These are phyloP conservation scores for Penicillium alfredii DNA, from an alignment of 495 filamentous ascomycete species.

Conservation along the genomic window DNA sequence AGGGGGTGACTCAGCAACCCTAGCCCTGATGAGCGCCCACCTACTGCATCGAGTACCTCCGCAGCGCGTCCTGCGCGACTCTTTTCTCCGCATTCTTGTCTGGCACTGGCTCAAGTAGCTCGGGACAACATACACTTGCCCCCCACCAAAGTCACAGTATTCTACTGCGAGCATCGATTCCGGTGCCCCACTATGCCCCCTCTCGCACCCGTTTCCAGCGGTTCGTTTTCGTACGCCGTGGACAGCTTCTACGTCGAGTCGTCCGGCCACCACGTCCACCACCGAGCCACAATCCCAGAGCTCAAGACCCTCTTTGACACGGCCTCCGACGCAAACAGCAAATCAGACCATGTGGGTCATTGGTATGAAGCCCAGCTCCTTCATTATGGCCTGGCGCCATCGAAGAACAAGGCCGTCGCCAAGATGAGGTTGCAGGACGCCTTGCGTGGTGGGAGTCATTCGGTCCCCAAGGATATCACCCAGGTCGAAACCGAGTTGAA, in stretches of 20 bases:
- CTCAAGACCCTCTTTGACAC: constrained; percentile 41
- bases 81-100: no score
- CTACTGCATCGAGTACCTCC: not conserved
- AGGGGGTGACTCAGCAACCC: constrained; percentile 6
- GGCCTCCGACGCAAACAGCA: constrained; percentile 9
- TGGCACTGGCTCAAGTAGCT: not conserved
- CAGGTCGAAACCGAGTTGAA: constrained; percentile 47
- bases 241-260: not conserved
- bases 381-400: constrained; percentile 50
- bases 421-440: constrained; percentile 51
- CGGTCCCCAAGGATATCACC: constrained; percentile 36
- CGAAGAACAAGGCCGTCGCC: constrained; percentile 49
- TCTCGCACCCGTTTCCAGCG: not conserved
- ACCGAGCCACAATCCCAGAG: constrained; percentile 42
- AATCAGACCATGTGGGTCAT: constrained; percentile 42
- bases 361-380: constrained; percentile 55
- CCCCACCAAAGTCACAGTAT: no score
- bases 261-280: constrained; percentile 25
- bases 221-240: constrained; percentile 1
- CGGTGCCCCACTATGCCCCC: no score
- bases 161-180: no score
- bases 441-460: constrained; percentile 37
- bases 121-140: not conserved
- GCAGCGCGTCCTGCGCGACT: no score
- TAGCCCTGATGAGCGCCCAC: no score